Conservation (phyloP, 305 asterid genomes). For the Stenogyne calaminthoides region DNA sequence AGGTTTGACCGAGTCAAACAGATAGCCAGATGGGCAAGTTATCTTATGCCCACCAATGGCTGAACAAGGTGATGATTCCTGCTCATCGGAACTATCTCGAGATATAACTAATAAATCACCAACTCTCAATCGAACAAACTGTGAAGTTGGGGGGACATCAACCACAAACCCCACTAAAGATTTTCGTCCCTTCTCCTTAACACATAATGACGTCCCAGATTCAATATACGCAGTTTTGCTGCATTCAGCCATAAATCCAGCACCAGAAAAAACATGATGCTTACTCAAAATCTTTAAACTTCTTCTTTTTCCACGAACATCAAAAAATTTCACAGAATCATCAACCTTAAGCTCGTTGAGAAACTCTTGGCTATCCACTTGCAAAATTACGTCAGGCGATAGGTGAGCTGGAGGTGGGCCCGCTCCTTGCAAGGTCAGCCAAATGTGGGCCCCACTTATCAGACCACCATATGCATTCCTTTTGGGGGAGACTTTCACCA, state of each 20-base stretch:
- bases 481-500: slow-evolving; percentile 64
- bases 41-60: slow-evolving; percentile 44
- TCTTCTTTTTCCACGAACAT: slow-evolving; percentile 60
- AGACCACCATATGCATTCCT: slow-evolving; percentile 54
- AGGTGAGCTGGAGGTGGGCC: slow-evolving; percentile 70
- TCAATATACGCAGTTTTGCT: slow-evolving; percentile 57
- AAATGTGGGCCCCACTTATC: slow-evolving; percentile 57
- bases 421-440: slow-evolving; percentile 56
- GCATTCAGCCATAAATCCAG: slow-evolving; percentile 70
- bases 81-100: slow-evolving; percentile 57
- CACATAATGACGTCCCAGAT: slow-evolving; percentile 52
- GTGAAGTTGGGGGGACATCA: slow-evolving; percentile 60
- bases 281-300: slow-evolving; percentile 51
- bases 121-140: slow-evolving; percentile 57
- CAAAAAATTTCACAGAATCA: slow-evolving; percentile 55
- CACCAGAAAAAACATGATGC: slow-evolving; percentile 59
- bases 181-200: slow-evolving; percentile 48
- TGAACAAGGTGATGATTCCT: slow-evolving; percentile 37
- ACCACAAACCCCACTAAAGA: slow-evolving; percentile 52
- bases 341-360: slow-evolving; percentile 48
- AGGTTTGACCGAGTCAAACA: slow-evolving; percentile 76
- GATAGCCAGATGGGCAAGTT: slow-evolving; percentile 69
- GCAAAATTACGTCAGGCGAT: slow-evolving; percentile 55
- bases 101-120: slow-evolving; percentile 65
- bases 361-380: slow-evolving; percentile 58